Base-by-base conservation (phyloP, 768 basidiomycete genomes). In the Tephrocybe sp. region DNA sequence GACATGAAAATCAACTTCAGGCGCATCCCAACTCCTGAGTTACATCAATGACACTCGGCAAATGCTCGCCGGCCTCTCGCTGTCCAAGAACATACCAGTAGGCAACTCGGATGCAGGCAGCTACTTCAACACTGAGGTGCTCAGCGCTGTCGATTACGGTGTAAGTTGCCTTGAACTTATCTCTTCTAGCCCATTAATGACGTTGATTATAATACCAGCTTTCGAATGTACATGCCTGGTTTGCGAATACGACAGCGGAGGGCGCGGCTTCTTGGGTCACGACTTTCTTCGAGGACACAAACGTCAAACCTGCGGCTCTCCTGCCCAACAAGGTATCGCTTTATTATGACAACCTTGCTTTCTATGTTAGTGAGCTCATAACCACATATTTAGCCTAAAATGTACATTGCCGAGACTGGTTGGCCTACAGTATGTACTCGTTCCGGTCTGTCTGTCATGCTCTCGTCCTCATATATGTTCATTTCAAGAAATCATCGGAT, bases 151-250 rank as follows among this genome's bases (percentile, higher is more conserved):
- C 25, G 85, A 90, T 61, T 92, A 86, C 57, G 89, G 87, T 34
- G 84, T 85, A 68, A 32, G 81, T n/a, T n/a, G n/a, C n/a, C n/a
- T n/a, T n/a, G n/a, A n/a, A n/a, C n/a, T n/a, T n/a, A n/a, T n/a
- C n/a, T n/a, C n/a, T n/a, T n/a, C n/a, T n/a, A n/a, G n/a, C n/a
- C n/a, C n/a, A n/a, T n/a, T n/a, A n/a, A n/a, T n/a, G n/a, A n/a
- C n/a, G n/a, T n/a, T n/a, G n/a, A n/a, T n/a, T 37, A 30, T 30
- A 5, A 10, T 54, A 6, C 18, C n/a, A 87, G 85, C 76, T 94
- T 80, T 81, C 91, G 10, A 95, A 97, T 57, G 91, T 93, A n/a
- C 93, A 96, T 64, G 85, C 93, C 6, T 94, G 91, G 92, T 98
- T 97, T 69, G 95, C 89, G 12, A 83, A 86, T 55, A 80, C 85